These are phyloP conservation scores for Pythium coloratum DNA, from an alignment of 352 stramenopile species.

Conservation along the genomic window DNA sequence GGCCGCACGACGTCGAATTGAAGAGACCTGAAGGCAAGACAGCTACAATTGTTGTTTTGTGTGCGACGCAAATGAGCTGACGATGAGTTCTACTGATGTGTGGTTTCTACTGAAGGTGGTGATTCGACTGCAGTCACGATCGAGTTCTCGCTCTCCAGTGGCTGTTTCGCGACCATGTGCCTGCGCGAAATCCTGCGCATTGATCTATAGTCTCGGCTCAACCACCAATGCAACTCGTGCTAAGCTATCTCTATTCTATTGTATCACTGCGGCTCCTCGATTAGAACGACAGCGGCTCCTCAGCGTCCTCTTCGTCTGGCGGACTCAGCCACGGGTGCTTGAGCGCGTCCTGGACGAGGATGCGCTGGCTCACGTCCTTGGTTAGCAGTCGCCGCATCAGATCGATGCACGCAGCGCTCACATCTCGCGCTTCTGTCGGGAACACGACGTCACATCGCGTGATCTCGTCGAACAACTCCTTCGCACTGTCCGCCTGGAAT, in stretches of 20 bases:
- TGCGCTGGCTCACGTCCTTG: slow-evolving; percentile 51
- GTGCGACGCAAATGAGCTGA: neutral
- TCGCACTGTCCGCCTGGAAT: slow-evolving; percentile 69
- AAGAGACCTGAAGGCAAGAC: slow-evolving; percentile 17
- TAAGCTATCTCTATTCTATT: neutral
- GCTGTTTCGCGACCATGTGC: slow-evolving; percentile 81
- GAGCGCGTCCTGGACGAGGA: slow-evolving; percentile 52
- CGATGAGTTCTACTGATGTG: slow-evolving; percentile 1
- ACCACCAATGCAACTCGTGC: neutral
- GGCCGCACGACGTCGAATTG: slow-evolving; percentile 49
- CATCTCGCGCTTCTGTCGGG: slow-evolving; percentile 16
- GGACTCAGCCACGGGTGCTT: slow-evolving; percentile 59
- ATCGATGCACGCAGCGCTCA: slow-evolving; percentile 39
- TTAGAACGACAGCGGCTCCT: slow-evolving; percentile 72
- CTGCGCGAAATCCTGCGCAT: slow-evolving; percentile 62
- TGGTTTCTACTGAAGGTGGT: neutral
- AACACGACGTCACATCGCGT: slow-evolving; percentile 40
- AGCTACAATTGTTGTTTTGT: neutral
- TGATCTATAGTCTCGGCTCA: slow-evolving; percentile 37
- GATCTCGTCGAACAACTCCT: slow-evolving; percentile 85
- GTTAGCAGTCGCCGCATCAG: slow-evolving; percentile 54
- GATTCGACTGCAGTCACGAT: slow-evolving; percentile 26
- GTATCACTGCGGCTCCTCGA: neutral
- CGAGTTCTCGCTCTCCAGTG: slow-evolving; percentile 59
- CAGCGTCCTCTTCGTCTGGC: slow-evolving; percentile 38